A percentile compares a stretch with the other conserved stretches of the same genome.
Conservation (phyloP, 2,329 filamentous ascomycete species). For the Colletotrichum tropicicola region DNA sequence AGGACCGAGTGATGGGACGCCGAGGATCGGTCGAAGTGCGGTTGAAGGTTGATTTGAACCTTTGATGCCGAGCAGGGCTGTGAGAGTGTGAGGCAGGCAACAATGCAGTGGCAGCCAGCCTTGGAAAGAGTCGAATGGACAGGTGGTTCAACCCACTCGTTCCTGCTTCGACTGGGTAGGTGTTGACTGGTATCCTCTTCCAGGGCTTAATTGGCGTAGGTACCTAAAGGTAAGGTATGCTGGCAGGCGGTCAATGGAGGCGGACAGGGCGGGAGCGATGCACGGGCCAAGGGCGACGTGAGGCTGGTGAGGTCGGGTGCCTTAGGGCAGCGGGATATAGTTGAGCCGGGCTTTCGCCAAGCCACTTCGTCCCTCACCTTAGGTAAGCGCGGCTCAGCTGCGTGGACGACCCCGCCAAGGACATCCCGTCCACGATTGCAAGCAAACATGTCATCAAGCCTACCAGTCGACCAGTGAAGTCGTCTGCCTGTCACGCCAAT, state of each 20-base stretch:
- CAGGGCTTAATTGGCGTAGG: no score
- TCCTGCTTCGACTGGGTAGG: slow-evolving; percentile 6
- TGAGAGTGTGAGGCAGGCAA: background rate
- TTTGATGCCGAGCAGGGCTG: slow-evolving; percentile 4
- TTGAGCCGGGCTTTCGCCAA: no score
- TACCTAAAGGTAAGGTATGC: no score
- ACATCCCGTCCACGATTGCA: no score
- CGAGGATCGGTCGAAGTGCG: background rate
- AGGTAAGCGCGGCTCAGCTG: no score
- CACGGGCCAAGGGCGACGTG: background rate
- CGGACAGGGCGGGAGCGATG: background rate
- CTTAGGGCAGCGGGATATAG: background rate
- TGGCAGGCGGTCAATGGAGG: background rate
- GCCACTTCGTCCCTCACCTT: no score
- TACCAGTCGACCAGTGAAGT: no score
- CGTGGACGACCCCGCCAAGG: no score
- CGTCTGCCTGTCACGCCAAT: no score
- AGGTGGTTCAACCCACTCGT: slow-evolving; percentile 23
- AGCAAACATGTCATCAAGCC: no score
- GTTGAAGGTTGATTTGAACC: slow-evolving; percentile 9
- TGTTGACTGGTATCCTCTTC: slow-evolving; percentile 1
- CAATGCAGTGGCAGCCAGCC: slow-evolving; percentile 7
- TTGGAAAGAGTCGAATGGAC: slow-evolving; percentile 19
- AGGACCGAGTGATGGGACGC: background rate
- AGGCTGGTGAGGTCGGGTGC: background rate